Percentiles rank a stretch among this genome's conserved stretches.
Conservation (phyloP, 257 asterid genomes). For the Verbena officinalis region DNA sequence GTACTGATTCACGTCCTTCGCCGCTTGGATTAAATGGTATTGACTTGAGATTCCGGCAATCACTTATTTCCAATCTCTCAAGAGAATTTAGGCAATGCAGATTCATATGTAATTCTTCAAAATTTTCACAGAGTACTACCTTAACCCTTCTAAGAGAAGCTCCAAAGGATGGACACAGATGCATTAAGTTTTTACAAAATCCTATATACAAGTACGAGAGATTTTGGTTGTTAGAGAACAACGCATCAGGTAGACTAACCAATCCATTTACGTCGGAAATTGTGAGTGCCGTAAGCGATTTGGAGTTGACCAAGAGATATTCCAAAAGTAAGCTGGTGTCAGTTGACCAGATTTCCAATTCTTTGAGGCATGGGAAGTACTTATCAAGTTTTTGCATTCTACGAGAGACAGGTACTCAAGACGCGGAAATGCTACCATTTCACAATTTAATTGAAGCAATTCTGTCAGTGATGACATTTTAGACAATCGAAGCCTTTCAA, state of each 20-base stretch:
- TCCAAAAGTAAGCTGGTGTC: not conserved
- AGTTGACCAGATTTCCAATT: not conserved
- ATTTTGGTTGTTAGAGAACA: not conserved
- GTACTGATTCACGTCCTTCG: too few relatives aligned
- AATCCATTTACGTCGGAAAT: not conserved
- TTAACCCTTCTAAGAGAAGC: too few relatives aligned
- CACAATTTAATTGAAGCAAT: not conserved
- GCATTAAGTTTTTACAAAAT: too few relatives aligned
- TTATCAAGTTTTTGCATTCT: not conserved
- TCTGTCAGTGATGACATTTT: not conserved
- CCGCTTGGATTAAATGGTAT: too few relatives aligned
- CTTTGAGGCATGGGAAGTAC: constrained; percentile 28
- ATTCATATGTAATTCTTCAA: too few relatives aligned
- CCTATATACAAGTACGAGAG: not conserved
- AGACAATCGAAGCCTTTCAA: not conserved
- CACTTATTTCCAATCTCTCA: too few relatives aligned
- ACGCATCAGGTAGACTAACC: not conserved
- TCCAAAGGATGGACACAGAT: too few relatives aligned
- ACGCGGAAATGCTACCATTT: constrained; percentile 21
- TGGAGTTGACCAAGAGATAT: constrained; percentile 8
- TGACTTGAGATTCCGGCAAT: too few relatives aligned
- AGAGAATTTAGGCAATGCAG: too few relatives aligned
- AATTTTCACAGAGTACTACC: too few relatives aligned
- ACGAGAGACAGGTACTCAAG: constrained; percentile 11
- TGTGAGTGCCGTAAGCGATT: not conserved